Base-by-base conservation (phyloP, 495 filamentous ascomycete genomes). In the Hypoxylon trugodes region DNA sequence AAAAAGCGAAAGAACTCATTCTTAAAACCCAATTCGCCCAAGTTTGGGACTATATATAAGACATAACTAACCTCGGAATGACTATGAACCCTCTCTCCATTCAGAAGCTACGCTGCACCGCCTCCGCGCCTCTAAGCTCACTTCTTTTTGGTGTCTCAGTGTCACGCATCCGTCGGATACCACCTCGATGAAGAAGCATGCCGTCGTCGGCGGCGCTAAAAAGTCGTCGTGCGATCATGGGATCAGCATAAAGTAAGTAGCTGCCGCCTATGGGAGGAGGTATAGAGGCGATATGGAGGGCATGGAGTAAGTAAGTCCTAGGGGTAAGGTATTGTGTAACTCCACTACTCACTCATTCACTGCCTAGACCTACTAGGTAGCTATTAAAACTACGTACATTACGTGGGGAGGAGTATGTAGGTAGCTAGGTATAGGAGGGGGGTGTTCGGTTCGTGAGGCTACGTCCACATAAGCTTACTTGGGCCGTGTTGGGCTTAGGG, bases 401-500 rank as follows among this genome's bases (percentile, higher is more conserved):
- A n/a, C n/a, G n/a, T n/a, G n/a, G n/a, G n/a, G n/a, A n/a, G n/a
- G n/a, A n/a, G n/a, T n/a, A n/a, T n/a, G n/a, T n/a, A n/a, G n/a
- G n/a, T 69, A 38, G 61, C 47, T 52, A 46, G 35, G 61, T 58
- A 46, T 15, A 32, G 67, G 70, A n/a, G n/a, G n/a, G n/a, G n/a
- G n/a, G n/a, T n/a, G n/a, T n/a, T n/a, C n/a, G n/a, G n/a, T 73
- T 70, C 68, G 69, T 66, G 55, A 55, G 61, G 61, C 61, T 65
- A 49, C 30, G 25, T 56, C 56, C 54, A 48, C 40, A 35, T 52
- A 56, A 42, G 45, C 30, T 47, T 53, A 56, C 33, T 41, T 56
- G 13, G 8, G 46, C 38, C 50, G 12, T n/a, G 43, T 53, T 38
- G 48, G 46, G 55, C 35, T 25, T 38, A 12, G 37, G 54, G 7